These are phyloP conservation scores for Geosiphon pyriformis DNA, from an alignment of 192 early-diverging fungal genomes.

Conservation along the genomic window DNA sequence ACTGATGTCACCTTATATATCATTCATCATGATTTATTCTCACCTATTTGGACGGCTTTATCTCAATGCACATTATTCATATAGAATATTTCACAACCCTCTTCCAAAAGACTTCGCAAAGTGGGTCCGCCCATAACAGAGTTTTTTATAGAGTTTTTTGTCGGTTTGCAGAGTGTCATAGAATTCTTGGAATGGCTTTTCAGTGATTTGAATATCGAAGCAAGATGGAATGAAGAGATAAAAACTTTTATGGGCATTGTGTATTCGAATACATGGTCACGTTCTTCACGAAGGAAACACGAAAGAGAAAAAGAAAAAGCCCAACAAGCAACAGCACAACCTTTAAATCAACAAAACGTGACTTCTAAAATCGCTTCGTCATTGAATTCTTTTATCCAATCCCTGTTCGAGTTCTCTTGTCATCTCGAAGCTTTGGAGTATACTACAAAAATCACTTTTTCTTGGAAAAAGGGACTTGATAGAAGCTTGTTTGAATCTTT, in stretches of 20 bases:
- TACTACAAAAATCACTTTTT: constrained; percentile 9
- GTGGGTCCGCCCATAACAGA: constrained; percentile 19
- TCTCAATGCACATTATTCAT: too few species aligned
- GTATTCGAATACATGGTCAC: constrained; percentile 32
- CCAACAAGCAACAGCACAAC: neutral
- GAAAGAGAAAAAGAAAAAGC: neutral
- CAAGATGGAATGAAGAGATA: neutral
- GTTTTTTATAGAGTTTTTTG: constrained; percentile 4
- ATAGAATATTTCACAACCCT: constrained; percentile 5
- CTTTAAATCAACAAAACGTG: neutral
- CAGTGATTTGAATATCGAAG: constrained; percentile 21
- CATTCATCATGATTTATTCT: too few species aligned
- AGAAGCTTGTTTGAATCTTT: constrained; percentile 45
- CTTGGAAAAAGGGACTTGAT: constrained; percentile 43
- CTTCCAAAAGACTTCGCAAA: constrained; percentile 21
- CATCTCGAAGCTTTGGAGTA: neutral
- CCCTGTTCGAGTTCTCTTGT: constrained; percentile 19
- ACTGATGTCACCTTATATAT: too few species aligned
- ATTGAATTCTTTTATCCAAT: neutral
- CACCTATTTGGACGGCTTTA: too few species aligned
- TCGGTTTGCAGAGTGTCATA: neutral
- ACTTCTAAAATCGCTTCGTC: neutral
- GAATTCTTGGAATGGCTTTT: constrained; percentile 12
- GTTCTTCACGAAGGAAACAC: constrained; percentile 24
- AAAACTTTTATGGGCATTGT: neutral